These are phyloP conservation scores for Selaginella moellendorffii DNA, from an alignment of 75 land plant genomes.

Conservation along the genomic window DNA sequence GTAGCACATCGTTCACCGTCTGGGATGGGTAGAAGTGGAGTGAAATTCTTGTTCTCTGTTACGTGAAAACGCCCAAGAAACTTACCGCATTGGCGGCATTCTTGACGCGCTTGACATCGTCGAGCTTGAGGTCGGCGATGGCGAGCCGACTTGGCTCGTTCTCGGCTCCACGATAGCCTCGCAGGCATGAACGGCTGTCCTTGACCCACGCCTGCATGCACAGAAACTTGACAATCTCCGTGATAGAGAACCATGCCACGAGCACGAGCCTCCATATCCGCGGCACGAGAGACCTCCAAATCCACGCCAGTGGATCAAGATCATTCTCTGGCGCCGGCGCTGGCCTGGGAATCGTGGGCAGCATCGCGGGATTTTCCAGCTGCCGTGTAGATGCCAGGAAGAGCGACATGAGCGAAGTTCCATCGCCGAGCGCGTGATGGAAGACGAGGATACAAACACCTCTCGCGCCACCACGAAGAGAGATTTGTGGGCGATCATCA, in stretches of 20 bases:
- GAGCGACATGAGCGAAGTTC: conserved; percentile 68
- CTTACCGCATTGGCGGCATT: neutral
- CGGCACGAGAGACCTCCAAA: no score
- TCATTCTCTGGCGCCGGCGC: no score
- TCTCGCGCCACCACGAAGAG: conserved; percentile 29
- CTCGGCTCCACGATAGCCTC: neutral
- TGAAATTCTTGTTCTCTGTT: neutral
- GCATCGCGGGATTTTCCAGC: conserved; percentile 27
- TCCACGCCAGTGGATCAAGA: no score
- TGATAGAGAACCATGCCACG: neutral
- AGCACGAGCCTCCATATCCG: neutral
- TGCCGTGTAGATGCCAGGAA: conserved; percentile 53
- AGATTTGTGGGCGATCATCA: no score
- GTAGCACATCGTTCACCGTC: neutral
- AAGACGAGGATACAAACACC: conserved; percentile 29
- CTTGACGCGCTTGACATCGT: neutral
- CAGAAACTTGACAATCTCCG: neutral
- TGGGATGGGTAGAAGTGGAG: neutral
- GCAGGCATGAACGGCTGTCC: neutral
- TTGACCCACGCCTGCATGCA: neutral
- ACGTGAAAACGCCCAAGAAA: no score
- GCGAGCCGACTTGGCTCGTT: neutral
- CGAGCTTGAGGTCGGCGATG: neutral
- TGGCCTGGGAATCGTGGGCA: conserved; percentile 38
- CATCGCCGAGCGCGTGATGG: conserved; percentile 85